Evolutionary conservation across 2,329 filamentous ascomycete species (phyloP).

Genomic region (Aspergillus sclerotialis): DNA sequence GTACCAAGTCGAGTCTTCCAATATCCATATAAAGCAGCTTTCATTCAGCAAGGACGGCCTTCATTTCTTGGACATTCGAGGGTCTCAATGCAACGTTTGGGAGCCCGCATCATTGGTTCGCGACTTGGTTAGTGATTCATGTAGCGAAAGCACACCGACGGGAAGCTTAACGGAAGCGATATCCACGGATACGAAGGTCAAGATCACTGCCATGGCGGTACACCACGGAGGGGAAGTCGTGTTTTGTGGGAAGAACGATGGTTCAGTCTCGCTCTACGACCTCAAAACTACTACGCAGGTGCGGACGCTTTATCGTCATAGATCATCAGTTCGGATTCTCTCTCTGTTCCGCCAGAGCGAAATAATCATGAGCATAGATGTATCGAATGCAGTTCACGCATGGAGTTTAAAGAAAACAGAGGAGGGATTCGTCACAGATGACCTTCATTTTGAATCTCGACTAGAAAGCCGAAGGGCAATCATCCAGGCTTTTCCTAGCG

Average conservation of each 20-base stretch:
- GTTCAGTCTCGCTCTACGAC: conserved; percentile 25
- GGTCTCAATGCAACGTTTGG: conserved; percentile 32
- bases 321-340: conserved; percentile 19
- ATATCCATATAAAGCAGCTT: conserved; percentile 24
- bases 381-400: conserved; percentile 16
- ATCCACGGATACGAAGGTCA: conserved; percentile 16
- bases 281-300: conserved; percentile 16
- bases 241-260: conserved; percentile 33
- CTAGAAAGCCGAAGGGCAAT: conserved; percentile 18
- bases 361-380: conserved; percentile 22
- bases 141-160: conserved; percentile 14
- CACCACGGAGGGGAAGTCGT: conserved; percentile 17
- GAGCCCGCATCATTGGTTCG: conserved; percentile 15
- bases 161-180: conserved; percentile 16
- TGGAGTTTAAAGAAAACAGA: not conserved
- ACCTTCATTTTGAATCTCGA: conserved; percentile 1
- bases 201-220: conserved; percentile 23
- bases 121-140: not conserved
- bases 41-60: conserved; percentile 20
- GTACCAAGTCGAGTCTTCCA: conserved; percentile 17
- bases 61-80: conserved; percentile 30
- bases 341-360: conserved; percentile 15
- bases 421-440: not conserved
- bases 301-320: conserved; percentile 7
- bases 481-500: conserved; percentile 18